These are phyloP conservation scores for Cordyceps tenuipes DNA, from an alignment of 2,329 filamentous ascomycete species.

Conservation along the genomic window DNA sequence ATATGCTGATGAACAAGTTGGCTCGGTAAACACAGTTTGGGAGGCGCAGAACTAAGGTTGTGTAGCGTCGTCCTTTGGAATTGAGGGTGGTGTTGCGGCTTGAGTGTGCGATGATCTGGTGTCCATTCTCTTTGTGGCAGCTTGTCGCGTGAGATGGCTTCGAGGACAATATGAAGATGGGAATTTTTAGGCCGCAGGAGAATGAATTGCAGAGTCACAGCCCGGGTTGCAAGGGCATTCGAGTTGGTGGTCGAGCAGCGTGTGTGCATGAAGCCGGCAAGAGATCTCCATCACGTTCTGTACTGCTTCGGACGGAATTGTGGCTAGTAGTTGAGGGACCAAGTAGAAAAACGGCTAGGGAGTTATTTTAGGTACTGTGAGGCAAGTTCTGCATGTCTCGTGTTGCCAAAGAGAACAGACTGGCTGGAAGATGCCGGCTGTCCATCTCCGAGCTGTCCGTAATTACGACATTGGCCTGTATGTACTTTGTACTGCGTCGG, in stretches of 20 bases:
- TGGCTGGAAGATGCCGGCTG: not conserved
- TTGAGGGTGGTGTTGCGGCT: not conserved
- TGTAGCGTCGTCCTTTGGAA: not conserved
- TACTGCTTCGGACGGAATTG: too few relatives aligned
- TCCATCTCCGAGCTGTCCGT: conserved; percentile 6
- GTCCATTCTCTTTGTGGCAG: conserved; percentile 2
- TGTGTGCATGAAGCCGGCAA: too few relatives aligned
- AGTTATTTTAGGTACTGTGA: too few relatives aligned
- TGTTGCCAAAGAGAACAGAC: not conserved
- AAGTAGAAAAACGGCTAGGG: too few relatives aligned
- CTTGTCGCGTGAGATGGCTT: not conserved
- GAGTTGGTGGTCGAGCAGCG: too few relatives aligned
- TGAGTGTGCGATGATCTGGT: not conserved
- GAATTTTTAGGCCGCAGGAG: not conserved
- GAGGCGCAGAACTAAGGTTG: not conserved
- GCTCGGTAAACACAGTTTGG: not conserved
- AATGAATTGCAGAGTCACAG: not conserved
- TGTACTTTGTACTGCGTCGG: not conserved
- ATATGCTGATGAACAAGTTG: not conserved
- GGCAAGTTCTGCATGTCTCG: too few relatives aligned
- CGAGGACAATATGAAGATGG: not conserved
- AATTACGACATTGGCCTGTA: conserved; percentile 1
- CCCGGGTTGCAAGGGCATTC: not conserved
- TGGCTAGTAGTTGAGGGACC: too few relatives aligned
- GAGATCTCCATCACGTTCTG: too few relatives aligned